These are phyloP conservation scores for Starmera stellimalicola DNA, from an alignment of 1,139 yeast genomes.

Conservation along the genomic window DNA sequence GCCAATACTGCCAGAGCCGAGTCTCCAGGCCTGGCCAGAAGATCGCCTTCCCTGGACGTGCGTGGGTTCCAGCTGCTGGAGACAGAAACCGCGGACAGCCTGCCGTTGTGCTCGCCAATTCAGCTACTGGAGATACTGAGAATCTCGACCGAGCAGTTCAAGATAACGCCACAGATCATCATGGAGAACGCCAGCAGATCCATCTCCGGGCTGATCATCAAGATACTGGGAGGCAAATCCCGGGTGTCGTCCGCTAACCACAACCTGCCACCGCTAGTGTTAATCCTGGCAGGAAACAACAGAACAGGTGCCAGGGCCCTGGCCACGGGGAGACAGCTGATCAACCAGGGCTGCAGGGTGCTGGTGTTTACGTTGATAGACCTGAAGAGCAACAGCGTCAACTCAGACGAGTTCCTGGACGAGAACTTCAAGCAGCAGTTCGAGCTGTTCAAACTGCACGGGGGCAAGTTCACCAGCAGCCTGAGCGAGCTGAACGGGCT, in stretches of 20 bases:
- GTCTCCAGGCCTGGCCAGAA: slow-evolving; percentile 5
- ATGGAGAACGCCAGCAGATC: slow-evolving; percentile 72
- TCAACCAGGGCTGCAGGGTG: slow-evolving; percentile 66
- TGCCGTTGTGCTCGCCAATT: slow-evolving; percentile 69
- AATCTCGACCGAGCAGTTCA: slow-evolving; percentile 43
- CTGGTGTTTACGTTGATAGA: slow-evolving; percentile 42
- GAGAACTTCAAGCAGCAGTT: slow-evolving; percentile 31
- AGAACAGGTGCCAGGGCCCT: slow-evolving; percentile 69
- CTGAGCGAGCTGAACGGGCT: slow-evolving; percentile 26
- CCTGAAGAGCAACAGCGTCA: slow-evolving; percentile 17
- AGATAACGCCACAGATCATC: slow-evolving; percentile 37
- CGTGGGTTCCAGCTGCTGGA: slow-evolving; percentile 10
- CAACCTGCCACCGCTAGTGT: slow-evolving; percentile 71
- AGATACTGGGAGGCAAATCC: slow-evolving; percentile 59
- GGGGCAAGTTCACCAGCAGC: slow-evolving; percentile 40
- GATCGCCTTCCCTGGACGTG: slow-evolving; percentile 14
- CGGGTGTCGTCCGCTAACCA: slow-evolving; percentile 54
- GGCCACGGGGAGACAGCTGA: slow-evolving; percentile 71
- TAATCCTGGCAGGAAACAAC: slow-evolving; percentile 64
- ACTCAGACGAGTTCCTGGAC: slow-evolving; percentile 18
- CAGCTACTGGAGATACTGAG: slow-evolving; percentile 77
- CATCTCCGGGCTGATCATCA: slow-evolving; percentile 48
- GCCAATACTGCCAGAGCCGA: slow-evolving; percentile 3
- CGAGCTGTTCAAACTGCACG: slow-evolving; percentile 42
- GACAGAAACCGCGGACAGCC: slow-evolving; percentile 15